Conservation (phyloP, 164 flowering plant species). For the Amborella trichopoda region DNA sequence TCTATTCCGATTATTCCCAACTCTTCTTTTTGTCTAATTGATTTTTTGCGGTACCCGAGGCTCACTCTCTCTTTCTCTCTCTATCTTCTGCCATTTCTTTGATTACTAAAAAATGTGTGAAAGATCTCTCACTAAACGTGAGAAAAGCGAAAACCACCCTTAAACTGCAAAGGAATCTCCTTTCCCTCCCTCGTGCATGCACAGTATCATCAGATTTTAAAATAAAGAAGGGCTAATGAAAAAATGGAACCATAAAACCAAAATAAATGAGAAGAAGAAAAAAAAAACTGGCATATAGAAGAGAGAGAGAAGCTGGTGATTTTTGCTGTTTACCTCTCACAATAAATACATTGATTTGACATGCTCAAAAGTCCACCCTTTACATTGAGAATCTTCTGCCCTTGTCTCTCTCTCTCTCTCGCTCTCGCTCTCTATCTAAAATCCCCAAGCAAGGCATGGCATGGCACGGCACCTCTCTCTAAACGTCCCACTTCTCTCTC, state of each 20-base stretch:
- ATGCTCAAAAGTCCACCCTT: conserved; percentile 22
- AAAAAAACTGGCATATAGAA: not conserved
- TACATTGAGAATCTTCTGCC: conserved; percentile 16
- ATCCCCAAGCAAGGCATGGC: too few species aligned
- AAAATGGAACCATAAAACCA: conserved; percentile 13
- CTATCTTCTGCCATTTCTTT: too few species aligned
- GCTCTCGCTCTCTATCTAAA: not conserved
- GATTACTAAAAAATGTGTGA: too few species aligned
- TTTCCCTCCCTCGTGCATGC: conserved; percentile 9
- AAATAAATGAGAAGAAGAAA: not conserved
- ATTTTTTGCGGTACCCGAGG: too few species aligned
- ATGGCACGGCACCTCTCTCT: too few species aligned
- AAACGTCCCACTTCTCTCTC: too few species aligned
- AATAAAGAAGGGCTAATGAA: conserved; percentile 8
- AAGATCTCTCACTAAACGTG: conserved; percentile 14
- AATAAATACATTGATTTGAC: conserved; percentile 24
- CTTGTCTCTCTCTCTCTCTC: not conserved
- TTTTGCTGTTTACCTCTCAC: conserved; percentile 14
- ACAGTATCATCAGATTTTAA: conserved; percentile 9
- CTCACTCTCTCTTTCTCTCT: too few species aligned
- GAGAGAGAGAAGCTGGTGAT: conserved; percentile 17
- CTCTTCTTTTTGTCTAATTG: too few species aligned
- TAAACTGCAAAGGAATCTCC: conserved; percentile 18
- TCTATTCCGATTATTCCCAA: too few species aligned
- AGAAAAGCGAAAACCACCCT: conserved; percentile 9